Evolutionary conservation across 1,284 basidiomycete species (phyloP).

Genomic region (Fomes fomentarius): DNA sequence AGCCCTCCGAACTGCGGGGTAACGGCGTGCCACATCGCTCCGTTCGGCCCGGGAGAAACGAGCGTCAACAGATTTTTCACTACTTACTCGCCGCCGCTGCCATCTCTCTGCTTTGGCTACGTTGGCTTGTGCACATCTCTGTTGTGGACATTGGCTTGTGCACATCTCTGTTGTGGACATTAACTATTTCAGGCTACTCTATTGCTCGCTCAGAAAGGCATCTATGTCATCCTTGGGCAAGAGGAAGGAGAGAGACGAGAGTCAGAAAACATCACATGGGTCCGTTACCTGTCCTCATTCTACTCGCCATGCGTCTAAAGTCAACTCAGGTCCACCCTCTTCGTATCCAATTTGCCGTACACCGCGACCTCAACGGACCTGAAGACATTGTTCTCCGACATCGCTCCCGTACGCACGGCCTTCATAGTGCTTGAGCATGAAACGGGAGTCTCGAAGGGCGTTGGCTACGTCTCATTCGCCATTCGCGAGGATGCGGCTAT

Average conservation of each 20-base stretch:
- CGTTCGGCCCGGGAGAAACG: background rate
- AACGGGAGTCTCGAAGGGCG: constrained; percentile 89
- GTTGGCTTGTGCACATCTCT: no score
- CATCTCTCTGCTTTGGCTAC: no score
- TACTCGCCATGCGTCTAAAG: background rate
- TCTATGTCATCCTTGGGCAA: constrained; percentile 49
- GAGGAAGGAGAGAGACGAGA: constrained; percentile 49
- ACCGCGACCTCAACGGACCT: constrained; percentile 90
- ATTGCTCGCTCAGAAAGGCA: no score
- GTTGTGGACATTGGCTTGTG: no score
- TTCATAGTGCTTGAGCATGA: constrained; percentile 89
- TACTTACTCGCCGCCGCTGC: no score
- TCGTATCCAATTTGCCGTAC: constrained; percentile 87
- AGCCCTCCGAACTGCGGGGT: background rate
- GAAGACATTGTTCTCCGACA: constrained; percentile 91
- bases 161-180: no score
- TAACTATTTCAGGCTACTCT: no score
- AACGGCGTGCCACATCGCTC: background rate
- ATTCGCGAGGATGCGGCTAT: constrained; percentile 87
- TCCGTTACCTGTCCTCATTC: constrained; percentile 21
- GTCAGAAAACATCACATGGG: constrained; percentile 39
- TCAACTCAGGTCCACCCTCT: constrained; percentile 62
- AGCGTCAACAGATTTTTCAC: background rate
- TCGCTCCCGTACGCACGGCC: constrained; percentile 92
- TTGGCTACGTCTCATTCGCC: constrained; percentile 97